phyloP scores from a whole-genome alignment of 176 grass and related monocot species.

The Poa pratensis region DNA sequence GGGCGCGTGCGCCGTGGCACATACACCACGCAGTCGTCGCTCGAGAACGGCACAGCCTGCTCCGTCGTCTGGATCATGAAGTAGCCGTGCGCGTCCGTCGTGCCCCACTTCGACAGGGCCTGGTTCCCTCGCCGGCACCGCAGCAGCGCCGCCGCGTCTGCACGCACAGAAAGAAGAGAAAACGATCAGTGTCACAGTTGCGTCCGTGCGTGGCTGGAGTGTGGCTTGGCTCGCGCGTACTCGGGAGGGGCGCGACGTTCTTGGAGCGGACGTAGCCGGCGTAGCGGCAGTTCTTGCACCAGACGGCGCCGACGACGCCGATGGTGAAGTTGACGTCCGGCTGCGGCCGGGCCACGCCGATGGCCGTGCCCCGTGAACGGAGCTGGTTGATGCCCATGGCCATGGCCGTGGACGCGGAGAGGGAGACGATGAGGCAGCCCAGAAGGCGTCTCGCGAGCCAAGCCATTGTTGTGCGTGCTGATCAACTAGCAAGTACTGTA shows the following conservation, averaged over 20 bases:
- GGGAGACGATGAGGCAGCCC: neutral
- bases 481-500: neutral
- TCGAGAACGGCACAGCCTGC: conserved; percentile 53
- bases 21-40: conserved; percentile 51
- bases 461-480: neutral
- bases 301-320: conserved; percentile 50
- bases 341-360: conserved; percentile 38
- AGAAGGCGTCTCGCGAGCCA: neutral
- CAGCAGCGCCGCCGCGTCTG: conserved; percentile 57
- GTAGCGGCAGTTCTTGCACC: conserved; percentile 49
- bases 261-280: conserved; percentile 32
- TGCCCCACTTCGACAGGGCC: conserved; percentile 35
- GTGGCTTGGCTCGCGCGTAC: neutral
- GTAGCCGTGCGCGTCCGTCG: conserved; percentile 48
- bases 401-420: neutral
- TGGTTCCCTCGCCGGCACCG: conserved; percentile 46
- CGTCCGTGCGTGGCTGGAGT: no score
- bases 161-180: neutral
- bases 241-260: conserved; percentile 38
- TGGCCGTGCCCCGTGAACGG: neutral
- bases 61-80: conserved; percentile 56
- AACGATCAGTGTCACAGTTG: neutral
- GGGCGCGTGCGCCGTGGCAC: conserved; percentile 22
- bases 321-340: conserved; percentile 47
- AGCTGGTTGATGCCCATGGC: neutral